A percentile compares a stretch with the other conserved stretches of the same genome.
phyloP scores from a whole-genome alignment of 352 stramenopile species.

The Phytophthora fragariae region DNA sequence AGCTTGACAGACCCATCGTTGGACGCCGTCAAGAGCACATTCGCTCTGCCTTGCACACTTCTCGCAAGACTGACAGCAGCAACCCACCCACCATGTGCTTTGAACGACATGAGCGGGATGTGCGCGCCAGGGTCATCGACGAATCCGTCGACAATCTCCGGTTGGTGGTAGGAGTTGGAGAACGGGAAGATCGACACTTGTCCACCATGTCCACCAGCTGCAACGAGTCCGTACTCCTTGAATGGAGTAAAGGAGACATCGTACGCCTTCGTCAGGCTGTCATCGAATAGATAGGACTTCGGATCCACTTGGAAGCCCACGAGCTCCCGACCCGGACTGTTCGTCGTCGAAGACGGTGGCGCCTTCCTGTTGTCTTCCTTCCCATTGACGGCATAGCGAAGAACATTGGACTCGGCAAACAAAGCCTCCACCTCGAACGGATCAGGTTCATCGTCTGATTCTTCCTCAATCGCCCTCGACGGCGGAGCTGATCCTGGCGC shows the following conservation, averaged over 20 bases:
- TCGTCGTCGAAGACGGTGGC: neutral
- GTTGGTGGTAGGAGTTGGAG: slow-evolving; percentile 14
- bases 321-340: slow-evolving; percentile 7
- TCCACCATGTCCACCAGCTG: slow-evolving; percentile 52
- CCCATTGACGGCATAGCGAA: slow-evolving; percentile 40
- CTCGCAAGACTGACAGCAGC: slow-evolving; percentile 52
- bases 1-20: slow-evolving; percentile 64
- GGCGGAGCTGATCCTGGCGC: slow-evolving; percentile 3
- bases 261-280: slow-evolving; percentile 55
- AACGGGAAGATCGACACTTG: slow-evolving; percentile 56
- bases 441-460: slow-evolving; percentile 7
- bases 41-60: slow-evolving; percentile 33
- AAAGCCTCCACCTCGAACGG: slow-evolving; percentile 23
- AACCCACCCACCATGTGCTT: slow-evolving; percentile 61
- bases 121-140: slow-evolving; percentile 25
- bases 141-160: slow-evolving; percentile 14
- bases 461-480: neutral
- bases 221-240: slow-evolving; percentile 46
- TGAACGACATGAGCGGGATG: slow-evolving; percentile 59
- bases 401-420: slow-evolving; percentile 45
- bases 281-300: slow-evolving; percentile 35
- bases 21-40: slow-evolving; percentile 55
- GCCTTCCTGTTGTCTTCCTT: neutral
- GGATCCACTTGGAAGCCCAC: slow-evolving; percentile 36
- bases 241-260: slow-evolving; percentile 55